A percentile compares a stretch with the other conserved stretches of the same genome.
phyloP scores from a whole-genome alignment of 192 early-diverging fungal genomes.

The Coemansia sp. region DNA sequence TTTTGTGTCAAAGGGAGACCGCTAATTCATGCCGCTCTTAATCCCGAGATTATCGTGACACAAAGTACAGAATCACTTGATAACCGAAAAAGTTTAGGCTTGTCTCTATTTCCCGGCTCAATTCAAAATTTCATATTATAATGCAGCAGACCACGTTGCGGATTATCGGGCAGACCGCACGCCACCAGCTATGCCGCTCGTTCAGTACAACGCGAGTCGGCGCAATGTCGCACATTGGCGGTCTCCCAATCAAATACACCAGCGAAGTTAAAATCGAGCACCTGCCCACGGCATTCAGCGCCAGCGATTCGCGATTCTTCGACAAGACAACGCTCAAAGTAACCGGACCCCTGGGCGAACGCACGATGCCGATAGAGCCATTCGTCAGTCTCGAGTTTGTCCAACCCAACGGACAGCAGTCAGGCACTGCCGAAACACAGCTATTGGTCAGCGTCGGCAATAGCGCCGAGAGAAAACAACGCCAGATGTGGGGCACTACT shows the following conservation, averaged over 20 bases:
- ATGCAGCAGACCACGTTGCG: background rate
- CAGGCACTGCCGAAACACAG: slow-evolving; percentile 37
- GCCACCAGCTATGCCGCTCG: background rate
- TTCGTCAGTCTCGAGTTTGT: slow-evolving; percentile 60
- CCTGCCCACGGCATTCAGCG: slow-evolving; percentile 59
- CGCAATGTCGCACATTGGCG: slow-evolving; percentile 77
- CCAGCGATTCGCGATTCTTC: slow-evolving; percentile 61
- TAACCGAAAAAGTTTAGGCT: background rate
- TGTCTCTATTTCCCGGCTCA: background rate
- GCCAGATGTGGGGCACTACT: slow-evolving; percentile 97
- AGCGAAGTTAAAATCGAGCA: slow-evolving; percentile 73
- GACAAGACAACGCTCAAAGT: slow-evolving; percentile 70
- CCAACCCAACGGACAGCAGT: slow-evolving; percentile 2
- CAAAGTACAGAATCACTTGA: background rate
- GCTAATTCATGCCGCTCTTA: background rate
- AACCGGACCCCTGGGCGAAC: slow-evolving; percentile 79
- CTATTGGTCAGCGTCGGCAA: slow-evolving; percentile 60
- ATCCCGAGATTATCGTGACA: background rate
- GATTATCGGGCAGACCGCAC: background rate
- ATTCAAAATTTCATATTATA: background rate
- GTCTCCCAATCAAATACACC: slow-evolving; percentile 70
- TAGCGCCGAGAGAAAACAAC: slow-evolving; percentile 68
- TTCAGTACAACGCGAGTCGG: slow-evolving; percentile 21
- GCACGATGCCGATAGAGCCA: slow-evolving; percentile 78
- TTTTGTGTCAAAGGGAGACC: background rate